These are phyloP conservation scores for Auricularia cornea DNA, from an alignment of 768 basidiomycete species.

Conservation along the genomic window DNA sequence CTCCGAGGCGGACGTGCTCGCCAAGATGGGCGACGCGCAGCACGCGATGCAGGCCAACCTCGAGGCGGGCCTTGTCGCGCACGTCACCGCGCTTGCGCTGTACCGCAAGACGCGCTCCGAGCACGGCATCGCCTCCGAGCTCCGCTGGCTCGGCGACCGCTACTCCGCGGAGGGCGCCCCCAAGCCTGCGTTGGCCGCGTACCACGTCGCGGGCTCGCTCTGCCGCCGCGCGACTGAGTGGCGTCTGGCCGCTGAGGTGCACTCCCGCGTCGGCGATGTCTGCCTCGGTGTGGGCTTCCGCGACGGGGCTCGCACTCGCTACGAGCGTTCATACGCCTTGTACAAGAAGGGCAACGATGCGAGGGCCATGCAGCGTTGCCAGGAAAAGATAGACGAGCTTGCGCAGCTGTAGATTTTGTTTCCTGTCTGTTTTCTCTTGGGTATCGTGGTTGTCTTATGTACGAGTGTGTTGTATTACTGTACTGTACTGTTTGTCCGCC, in stretches of 20 bases:
- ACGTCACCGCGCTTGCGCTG: background rate
- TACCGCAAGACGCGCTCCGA: background rate
- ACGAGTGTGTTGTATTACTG: too few relatives aligned
- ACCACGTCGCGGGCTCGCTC: background rate
- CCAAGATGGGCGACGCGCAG: background rate
- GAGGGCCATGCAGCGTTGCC: background rate
- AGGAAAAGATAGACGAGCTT: constrained; percentile 1
- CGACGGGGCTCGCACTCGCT: background rate
- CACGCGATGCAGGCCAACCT: background rate
- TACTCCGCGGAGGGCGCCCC: background rate
- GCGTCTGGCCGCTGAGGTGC: background rate
- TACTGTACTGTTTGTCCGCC: too few relatives aligned
- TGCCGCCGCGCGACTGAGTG: background rate
- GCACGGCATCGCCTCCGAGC: background rate
- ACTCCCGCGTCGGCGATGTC: background rate
- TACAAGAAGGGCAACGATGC: background rate
- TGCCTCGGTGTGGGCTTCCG: background rate
- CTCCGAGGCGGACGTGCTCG: background rate
- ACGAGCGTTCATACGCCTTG: background rate
- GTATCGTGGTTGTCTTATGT: too few relatives aligned
- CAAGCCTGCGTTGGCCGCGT: background rate
- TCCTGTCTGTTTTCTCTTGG: too few relatives aligned
- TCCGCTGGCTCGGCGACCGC: background rate
- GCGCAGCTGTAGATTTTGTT: constrained; percentile 13
- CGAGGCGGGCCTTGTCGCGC: background rate